A percentile compares a stretch with the other conserved stretches of the same genome.
These are phyloP conservation scores for Nakazawaea peltata DNA, from an alignment of 805 yeast genomes.

Conservation along the genomic window DNA sequence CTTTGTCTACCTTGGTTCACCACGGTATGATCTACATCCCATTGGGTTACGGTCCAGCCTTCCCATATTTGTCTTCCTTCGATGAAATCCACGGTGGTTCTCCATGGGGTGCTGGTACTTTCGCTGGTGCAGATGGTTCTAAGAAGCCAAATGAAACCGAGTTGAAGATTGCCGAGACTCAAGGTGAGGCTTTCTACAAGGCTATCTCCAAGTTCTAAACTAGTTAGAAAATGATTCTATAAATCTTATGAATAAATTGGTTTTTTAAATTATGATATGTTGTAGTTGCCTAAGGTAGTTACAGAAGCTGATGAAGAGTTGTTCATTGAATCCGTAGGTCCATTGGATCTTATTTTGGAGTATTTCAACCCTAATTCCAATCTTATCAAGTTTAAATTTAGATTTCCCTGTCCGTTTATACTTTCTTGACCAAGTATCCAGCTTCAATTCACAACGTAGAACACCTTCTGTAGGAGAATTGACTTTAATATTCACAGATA, in stretches of 20 bases:
- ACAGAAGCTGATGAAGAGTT: conserved; percentile 22
- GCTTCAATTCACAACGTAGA: background rate
- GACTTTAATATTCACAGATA: background rate
- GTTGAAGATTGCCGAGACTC: conserved; percentile 51
- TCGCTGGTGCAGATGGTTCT: conserved; percentile 73
- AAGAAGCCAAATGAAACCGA: conserved; percentile 60
- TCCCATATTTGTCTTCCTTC: conserved; percentile 44
- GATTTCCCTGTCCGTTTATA: conserved; percentile 12
- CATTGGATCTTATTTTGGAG: conserved; percentile 11
- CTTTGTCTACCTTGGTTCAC: conserved; percentile 60
- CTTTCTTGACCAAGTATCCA: conserved; percentile 22
- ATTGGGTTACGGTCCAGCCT: conserved; percentile 57
- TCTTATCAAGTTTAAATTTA: background rate
- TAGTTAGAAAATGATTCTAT: background rate
- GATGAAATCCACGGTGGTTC: conserved; percentile 73
- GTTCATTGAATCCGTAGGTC: conserved; percentile 18
- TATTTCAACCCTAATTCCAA: background rate
- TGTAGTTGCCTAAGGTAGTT: background rate
- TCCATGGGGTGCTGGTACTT: conserved; percentile 82
- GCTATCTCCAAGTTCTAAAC: conserved; percentile 24
- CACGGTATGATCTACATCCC: conserved; percentile 81
- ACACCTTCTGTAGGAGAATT: background rate
- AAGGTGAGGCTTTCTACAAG: conserved; percentile 59
- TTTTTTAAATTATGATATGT: background rate
- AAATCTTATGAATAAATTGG: background rate